Percentiles rank a stretch among this genome's conserved stretches.
Conservation (phyloP, 1,284 basidiomycete genomes). For the Tylopilus sp. region DNA sequence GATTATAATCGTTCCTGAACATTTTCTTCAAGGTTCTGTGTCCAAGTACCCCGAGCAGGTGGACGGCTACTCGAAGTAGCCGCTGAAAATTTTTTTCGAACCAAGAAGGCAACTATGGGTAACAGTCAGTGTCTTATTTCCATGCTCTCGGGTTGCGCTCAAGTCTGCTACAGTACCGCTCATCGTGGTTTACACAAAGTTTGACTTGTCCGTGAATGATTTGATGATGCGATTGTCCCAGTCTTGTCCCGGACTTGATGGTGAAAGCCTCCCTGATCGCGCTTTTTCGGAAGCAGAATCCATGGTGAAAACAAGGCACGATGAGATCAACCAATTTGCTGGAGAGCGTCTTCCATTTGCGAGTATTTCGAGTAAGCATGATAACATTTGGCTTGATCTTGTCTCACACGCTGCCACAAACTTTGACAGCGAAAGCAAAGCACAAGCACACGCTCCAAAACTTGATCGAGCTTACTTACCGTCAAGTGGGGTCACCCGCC, state of each 20-base stretch:
- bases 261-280: background rate
- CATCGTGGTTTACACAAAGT: background rate
- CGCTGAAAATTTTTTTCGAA: constrained; percentile 2
- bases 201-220: background rate
- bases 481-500: background rate
- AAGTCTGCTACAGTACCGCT: background rate
- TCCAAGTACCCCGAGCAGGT: background rate
- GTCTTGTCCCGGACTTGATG: background rate
- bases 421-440: background rate
- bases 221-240: background rate
- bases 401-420: background rate
- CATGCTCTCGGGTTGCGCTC: background rate
- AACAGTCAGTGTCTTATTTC: background rate
- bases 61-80: background rate
- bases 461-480: background rate
- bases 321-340: background rate
- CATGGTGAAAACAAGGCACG: background rate
- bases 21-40: background rate
- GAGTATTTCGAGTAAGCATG: background rate
- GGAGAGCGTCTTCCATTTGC: background rate
- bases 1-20: background rate
- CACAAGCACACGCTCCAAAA: background rate
- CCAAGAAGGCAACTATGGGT: background rate
- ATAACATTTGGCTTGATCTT: background rate
- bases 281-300: background rate